Percentiles rank a stretch among this genome's conserved stretches.
Conservation (phyloP, 2,329 filamentous ascomycete genomes). For the Paecilomyces variotii region DNA sequence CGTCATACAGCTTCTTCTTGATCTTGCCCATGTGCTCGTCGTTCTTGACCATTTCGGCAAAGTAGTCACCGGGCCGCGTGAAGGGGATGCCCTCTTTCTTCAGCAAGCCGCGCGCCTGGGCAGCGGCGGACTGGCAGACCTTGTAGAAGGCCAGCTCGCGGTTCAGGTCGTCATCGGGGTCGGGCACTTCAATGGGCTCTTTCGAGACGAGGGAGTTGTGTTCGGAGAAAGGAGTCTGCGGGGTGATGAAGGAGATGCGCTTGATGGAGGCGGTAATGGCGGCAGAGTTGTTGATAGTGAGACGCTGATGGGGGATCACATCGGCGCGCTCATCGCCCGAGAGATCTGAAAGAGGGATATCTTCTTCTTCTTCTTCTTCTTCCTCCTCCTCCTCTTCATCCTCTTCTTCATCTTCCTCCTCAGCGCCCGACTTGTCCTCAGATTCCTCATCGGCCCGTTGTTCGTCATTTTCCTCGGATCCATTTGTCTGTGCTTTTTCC, state of each 20-base stretch:
- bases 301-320: conserved; percentile 78
- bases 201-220: conserved; percentile 69
- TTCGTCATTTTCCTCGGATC: conserved; percentile 26
- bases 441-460: conserved; percentile 18
- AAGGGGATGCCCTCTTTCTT: conserved; percentile 79
- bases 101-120: conserved; percentile 63
- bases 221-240: conserved; percentile 67
- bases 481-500: conserved; percentile 8
- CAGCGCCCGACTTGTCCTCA: conserved; percentile 23
- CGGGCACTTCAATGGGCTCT: conserved; percentile 63
- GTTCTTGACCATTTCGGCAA: conserved; percentile 98
- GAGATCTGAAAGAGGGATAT: conserved; percentile 80
- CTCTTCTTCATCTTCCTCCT: conserved; percentile 27
- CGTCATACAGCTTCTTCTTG: conserved; percentile 85
- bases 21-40: conserved; percentile 98
- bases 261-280: conserved; percentile 74
- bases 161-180: conserved; percentile 83
- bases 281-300: conserved; percentile 94
- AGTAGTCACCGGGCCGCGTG: conserved; percentile 85
- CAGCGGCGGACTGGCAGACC: conserved; percentile 73
- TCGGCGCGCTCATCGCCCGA: conserved; percentile 78
- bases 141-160: conserved; percentile 91
- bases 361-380: conserved; percentile 70
- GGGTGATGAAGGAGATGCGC: conserved; percentile 50
- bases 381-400: conserved; percentile 47